Evolutionary conservation across 208 protist genomes (phyloP).

Genomic region (Eutreptiella sp.): DNA sequence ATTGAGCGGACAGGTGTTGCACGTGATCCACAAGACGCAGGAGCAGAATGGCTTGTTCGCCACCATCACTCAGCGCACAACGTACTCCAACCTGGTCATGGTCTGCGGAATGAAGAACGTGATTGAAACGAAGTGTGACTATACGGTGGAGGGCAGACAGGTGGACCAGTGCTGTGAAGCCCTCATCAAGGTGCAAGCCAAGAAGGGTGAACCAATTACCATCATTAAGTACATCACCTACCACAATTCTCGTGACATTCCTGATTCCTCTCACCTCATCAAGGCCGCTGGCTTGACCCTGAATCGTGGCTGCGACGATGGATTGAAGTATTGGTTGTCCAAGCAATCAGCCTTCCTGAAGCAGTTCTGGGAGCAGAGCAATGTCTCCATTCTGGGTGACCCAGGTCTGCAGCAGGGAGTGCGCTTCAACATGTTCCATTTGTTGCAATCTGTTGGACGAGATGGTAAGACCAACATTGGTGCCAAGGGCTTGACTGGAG

Average conservation of each 20-base stretch:
- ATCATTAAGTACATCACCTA: constrained; percentile 68
- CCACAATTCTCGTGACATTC: constrained; percentile 64
- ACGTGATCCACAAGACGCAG: no score
- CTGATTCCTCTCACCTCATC: constrained; percentile 60
- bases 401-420: constrained; percentile 58
- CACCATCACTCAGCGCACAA: no score
- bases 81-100: constrained; percentile 1
- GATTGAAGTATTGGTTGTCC: constrained; percentile 51
- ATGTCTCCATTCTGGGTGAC: constrained; percentile 47
- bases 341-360: constrained; percentile 56
- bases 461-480: constrained; percentile 51
- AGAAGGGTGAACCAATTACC: constrained; percentile 48
- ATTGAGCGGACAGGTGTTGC: constrained; percentile 12
- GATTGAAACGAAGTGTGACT: background rate
- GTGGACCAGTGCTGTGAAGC: no score
- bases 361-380: constrained; percentile 58
- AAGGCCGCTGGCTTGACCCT: constrained; percentile 52
- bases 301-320: constrained; percentile 45
- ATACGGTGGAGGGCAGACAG: background rate
- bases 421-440: constrained; percentile 73
- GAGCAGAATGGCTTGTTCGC: no score
- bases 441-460: constrained; percentile 42
- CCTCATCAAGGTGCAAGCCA: background rate
- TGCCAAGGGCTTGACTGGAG: constrained; percentile 60
- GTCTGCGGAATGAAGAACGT: constrained; percentile 11